These are phyloP conservation scores for Antitrichia curtipendula DNA, from an alignment of 225 moss, liverwort and hornwort species.

Conservation along the genomic window DNA sequence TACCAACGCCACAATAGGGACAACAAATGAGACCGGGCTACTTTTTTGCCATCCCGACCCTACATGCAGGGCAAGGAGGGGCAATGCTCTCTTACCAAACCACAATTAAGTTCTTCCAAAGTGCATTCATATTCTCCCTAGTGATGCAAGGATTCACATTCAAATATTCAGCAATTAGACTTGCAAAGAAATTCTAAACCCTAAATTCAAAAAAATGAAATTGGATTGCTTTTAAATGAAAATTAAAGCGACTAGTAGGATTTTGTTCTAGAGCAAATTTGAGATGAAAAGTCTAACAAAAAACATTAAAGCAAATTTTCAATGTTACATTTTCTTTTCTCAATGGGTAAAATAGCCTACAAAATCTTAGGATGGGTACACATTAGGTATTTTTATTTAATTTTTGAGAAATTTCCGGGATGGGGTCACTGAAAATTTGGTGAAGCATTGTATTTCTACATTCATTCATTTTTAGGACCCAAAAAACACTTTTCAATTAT, in stretches of 20 bases:
- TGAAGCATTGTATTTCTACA: background rate
- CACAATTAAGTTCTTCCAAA: rapidly evolving
- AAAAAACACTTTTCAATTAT: background rate
- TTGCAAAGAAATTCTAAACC: background rate
- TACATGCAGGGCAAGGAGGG: no score
- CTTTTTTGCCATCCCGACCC: no score
- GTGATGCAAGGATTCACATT: background rate
- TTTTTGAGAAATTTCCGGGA: rapidly evolving
- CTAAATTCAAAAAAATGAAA: background rate
- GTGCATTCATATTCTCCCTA: rapidly evolving
- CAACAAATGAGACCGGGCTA: no score
- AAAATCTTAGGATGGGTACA: background rate
- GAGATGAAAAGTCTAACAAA: background rate
- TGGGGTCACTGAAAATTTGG: background rate
- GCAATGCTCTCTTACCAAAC: no score
- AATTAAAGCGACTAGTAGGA: rapidly evolving
- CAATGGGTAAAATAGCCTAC: background rate
- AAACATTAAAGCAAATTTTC: background rate
- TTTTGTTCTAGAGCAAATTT: background rate
- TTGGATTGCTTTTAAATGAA: background rate
- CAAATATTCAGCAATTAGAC: rapidly evolving
- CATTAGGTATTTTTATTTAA: rapidly evolving
- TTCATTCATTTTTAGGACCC: background rate
- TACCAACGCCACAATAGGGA: no score
- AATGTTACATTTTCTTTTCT: background rate